phyloP scores from a whole-genome alignment of 2,329 filamentous ascomycete genomes.

The Penicillium brasilianum region DNA sequence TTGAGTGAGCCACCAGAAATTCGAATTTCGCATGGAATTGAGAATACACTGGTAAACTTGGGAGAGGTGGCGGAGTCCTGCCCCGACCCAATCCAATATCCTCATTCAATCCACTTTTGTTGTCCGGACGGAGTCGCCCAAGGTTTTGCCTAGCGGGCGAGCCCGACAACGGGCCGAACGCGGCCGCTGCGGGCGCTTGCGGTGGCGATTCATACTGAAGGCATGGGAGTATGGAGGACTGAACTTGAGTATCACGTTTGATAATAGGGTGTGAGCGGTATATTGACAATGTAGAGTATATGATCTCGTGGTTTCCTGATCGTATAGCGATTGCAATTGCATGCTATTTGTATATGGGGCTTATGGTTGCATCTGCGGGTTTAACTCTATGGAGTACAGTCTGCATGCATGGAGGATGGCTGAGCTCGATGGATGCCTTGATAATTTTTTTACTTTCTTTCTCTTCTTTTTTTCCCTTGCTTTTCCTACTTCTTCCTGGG shows the following conservation, averaged over 20 bases:
- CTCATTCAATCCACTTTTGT: conserved; percentile 13
- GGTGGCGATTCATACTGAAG: conserved; percentile 13
- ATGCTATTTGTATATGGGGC: background rate
- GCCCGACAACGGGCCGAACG: conserved; percentile 37
- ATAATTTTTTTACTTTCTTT: background rate
- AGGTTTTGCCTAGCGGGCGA: conserved; percentile 34
- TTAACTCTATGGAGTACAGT: background rate
- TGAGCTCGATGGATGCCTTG: background rate
- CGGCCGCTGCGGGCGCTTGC: conserved; percentile 27
- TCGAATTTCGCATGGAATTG: background rate
- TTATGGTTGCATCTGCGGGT: background rate
- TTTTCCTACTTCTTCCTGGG: background rate
- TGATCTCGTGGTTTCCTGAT: background rate
- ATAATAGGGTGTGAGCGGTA: background rate
- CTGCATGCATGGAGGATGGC: background rate
- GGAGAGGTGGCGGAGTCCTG: conserved; percentile 24
- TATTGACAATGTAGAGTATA: background rate
- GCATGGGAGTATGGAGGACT: background rate
- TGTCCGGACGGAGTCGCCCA: conserved; percentile 16
- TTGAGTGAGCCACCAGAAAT: background rate
- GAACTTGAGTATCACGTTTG: no score
- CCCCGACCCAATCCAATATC: conserved; percentile 26
- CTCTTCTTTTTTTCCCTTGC: background rate
- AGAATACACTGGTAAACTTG: conserved; percentile 2
- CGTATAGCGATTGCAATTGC: background rate